A percentile compares a stretch with the other conserved stretches of the same genome.
phyloP scores from a whole-genome alignment of 495 filamentous ascomycete genomes.

The Neurospora sp. region DNA sequence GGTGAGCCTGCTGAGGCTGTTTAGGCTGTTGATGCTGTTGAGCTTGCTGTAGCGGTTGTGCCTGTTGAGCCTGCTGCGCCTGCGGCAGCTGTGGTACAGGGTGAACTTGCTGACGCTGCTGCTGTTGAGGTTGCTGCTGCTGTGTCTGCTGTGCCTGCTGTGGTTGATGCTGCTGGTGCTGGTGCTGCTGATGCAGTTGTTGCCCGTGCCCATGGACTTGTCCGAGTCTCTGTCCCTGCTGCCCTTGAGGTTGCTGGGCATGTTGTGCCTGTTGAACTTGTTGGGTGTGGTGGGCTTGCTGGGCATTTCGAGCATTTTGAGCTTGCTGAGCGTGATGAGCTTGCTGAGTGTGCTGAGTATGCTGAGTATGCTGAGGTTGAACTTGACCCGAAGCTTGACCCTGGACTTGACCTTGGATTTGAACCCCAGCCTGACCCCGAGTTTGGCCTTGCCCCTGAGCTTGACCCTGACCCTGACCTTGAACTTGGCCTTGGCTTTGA shows the following conservation, averaged over 20 bases:
- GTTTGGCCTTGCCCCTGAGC: not conserved
- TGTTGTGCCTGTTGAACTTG: conserved; percentile 6
- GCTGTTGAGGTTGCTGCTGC: conserved; percentile 10
- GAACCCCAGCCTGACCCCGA: not conserved
- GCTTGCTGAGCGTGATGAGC: not conserved
- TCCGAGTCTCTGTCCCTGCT: conserved; percentile 11
- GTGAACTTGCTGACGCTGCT: conserved; percentile 6
- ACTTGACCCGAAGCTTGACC: not conserved
- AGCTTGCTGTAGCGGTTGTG: not conserved
- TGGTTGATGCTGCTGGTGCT: conserved; percentile 8
- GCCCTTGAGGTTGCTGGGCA: conserved; percentile 9
- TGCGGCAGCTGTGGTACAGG: not conserved
- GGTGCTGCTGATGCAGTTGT: conserved; percentile 2
- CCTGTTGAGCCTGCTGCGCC: not conserved
- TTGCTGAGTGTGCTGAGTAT: conserved; percentile 3
- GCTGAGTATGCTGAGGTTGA: conserved; percentile 4
- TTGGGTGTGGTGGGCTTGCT: conserved; percentile 2
- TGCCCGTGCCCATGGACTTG: not conserved
- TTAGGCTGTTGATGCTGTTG: not conserved
- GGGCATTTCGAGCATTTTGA: conserved; percentile 7
- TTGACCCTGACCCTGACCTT: not conserved
- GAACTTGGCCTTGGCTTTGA: not conserved
- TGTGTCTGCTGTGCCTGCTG: conserved; percentile 7
- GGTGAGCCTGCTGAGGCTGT: not conserved
- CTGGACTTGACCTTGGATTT: not conserved